phyloP scores from a whole-genome alignment of 2,329 filamentous ascomycete genomes.

The Aaosphaeria arxii region DNA sequence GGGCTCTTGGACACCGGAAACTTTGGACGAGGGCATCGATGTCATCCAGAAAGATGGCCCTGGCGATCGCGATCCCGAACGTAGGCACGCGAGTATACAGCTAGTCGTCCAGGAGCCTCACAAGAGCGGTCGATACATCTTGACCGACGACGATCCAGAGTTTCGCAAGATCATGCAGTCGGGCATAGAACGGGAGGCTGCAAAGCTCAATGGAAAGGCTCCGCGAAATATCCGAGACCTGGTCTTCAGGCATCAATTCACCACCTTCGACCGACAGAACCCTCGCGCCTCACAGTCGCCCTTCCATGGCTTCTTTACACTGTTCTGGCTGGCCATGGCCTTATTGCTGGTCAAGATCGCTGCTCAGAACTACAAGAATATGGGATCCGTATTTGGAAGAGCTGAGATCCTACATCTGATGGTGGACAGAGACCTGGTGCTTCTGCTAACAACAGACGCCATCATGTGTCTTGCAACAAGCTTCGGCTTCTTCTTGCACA shows the following conservation, averaged over 20 bases:
- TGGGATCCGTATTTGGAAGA: conserved; percentile 66
- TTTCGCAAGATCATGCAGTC: conserved; percentile 46
- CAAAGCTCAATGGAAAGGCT: conserved; percentile 28
- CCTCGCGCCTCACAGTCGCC: conserved; percentile 61
- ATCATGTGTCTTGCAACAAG: conserved; percentile 65
- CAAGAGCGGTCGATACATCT: conserved; percentile 45
- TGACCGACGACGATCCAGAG: conserved; percentile 50
- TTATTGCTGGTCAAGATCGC: conserved; percentile 66
- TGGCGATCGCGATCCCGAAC: conserved; percentile 9
- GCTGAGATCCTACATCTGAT: conserved; percentile 72
- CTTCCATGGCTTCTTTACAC: conserved; percentile 75
- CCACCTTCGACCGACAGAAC: conserved; percentile 72
- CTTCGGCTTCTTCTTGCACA: conserved; percentile 65
- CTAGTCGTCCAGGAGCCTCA: conserved; percentile 47
- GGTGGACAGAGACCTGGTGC: conserved; percentile 54
- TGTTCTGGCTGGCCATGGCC: conserved; percentile 72
- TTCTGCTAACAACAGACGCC: conserved; percentile 61
- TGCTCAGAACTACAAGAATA: conserved; percentile 64
- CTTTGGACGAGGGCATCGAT: conserved; percentile 26
- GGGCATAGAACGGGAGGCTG: conserved; percentile 43
- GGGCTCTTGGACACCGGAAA: conserved; percentile 29
- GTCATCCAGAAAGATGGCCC: conserved; percentile 23
- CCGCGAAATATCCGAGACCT: conserved; percentile 52
- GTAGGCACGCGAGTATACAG: conserved; percentile 42
- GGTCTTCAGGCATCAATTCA: conserved; percentile 71